Conservation (phyloP, 176 grass and related monocot genomes). For the Pontederia paniculata region DNA sequence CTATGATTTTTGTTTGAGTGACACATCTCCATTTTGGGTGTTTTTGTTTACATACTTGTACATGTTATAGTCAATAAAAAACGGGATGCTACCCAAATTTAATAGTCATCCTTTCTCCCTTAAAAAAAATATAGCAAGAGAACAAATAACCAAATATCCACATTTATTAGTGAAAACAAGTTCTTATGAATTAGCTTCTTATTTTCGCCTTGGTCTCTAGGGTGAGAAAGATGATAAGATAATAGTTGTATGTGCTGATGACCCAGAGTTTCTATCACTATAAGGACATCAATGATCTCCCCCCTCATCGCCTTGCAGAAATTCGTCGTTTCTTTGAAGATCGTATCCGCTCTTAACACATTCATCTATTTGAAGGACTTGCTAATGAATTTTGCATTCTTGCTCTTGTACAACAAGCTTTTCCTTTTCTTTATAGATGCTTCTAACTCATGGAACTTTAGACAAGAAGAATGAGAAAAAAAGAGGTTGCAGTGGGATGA, state of each 20-base stretch:
- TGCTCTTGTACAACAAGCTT: no score
- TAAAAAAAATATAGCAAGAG: not conserved
- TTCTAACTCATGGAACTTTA: conserved; percentile 14
- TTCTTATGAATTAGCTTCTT: not conserved
- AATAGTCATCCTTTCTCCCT: no score
- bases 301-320: conserved; percentile 81
- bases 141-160: not conserved
- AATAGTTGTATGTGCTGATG: conserved; percentile 98
- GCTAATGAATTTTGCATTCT: not conserved
- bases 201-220: conserved; percentile 25
- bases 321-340: conserved; percentile 98
- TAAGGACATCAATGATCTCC: conserved; percentile 84
- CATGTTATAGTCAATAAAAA: no score
- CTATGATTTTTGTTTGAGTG: no score
- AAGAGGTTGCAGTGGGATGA: conserved; percentile 94
- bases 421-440: not conserved
- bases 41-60: no score
- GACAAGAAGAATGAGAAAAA: conserved; percentile 99
- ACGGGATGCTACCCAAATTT: no score
- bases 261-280: conserved; percentile 86
- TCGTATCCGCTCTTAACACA: conserved; percentile 32
- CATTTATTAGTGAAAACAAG: not conserved
- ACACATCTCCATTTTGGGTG: no score
- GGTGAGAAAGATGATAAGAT: conserved; percentile 99
- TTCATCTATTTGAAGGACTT: not conserved